Conservation (phyloP, 345 rosid genomes). For the Crucihimalaya himalaica region DNA sequence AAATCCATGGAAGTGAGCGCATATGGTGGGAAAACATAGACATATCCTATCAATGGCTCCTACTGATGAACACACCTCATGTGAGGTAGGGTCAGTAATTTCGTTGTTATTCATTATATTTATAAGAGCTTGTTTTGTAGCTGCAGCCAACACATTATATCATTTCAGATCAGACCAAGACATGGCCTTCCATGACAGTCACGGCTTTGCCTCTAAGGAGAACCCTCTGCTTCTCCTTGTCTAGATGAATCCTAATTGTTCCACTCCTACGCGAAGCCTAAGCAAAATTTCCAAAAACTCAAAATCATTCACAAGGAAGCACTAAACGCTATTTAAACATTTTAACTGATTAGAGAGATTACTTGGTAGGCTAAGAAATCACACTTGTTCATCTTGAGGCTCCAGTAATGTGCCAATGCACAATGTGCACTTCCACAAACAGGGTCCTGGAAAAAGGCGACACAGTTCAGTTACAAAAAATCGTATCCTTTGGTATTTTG, state of each 20-base stretch:
- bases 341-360: conserved; percentile 6
- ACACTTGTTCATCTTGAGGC: conserved; percentile 59
- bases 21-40: not conserved
- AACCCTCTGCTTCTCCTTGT: conserved; percentile 57
- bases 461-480: conserved; percentile 5
- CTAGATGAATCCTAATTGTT: conserved; percentile 51
- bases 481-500: not conserved
- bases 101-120: not conserved
- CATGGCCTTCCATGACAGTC: conserved; percentile 64
- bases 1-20: not conserved
- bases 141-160: not conserved
- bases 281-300: not conserved
- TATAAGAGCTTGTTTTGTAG: not conserved
- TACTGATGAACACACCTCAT: not conserved
- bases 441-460: conserved; percentile 57
- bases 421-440: conserved; percentile 83
- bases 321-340: not conserved
- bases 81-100: not conserved
- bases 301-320: conserved; percentile 12
- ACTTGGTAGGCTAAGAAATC: conserved; percentile 67
- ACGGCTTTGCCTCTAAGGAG: conserved; percentile 65
- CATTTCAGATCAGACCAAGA: conserved; percentile 46
- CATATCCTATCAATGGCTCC: not conserved
- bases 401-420: conserved; percentile 74
- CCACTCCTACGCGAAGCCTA: conserved; percentile 80